Evolutionary conservation across 805 yeast genomes (phyloP), one percentile per base, ranked within the genome.

Genomic region (Sugiyamaella qingdaonensis): DNA sequence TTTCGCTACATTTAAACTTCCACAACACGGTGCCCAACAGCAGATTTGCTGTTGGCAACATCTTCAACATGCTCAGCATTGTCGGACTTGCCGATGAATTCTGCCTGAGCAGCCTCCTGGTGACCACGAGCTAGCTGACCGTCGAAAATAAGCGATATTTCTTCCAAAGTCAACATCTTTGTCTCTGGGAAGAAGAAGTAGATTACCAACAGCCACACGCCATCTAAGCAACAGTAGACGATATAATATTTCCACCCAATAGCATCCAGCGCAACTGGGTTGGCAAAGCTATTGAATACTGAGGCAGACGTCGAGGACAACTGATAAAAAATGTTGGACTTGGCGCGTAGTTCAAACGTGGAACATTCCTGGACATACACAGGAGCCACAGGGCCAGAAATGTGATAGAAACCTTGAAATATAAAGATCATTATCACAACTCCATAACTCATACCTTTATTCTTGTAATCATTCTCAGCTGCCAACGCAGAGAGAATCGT

Each of bases 231-330:
- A 18, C 43, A 39, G 10, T 39, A 39, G 11, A 74, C 76, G 55
- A 74, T 70, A 56, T 74, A 75, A 66, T 73, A 74, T 58, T 71
- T 73, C 75, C 75, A 74, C 37, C 61, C 62, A 41, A 74, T 69
- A 32, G 69, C 69, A 37, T 65, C 73, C 68, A 74, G 67, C 44
- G 74, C 77, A 61, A 69, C 56, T 10, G 71, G 69, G 49, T 68
- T 69, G 29, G 65, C 71, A 39, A 39, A 39, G 19, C 43, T 39
- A 14, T 39, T 39, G 24, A 39, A 39, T 10, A 39, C 43, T 8
- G 43, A 39, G 5, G 43, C 43, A 10, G 43, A 39, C 19, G 43
- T 39, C 14, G 43, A 7, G 21, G 43, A 7, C 4, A 39, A 16
- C 21, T 39, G 43, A 16, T 39, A 39, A 21, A 39, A 39, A 9